Conservation (phyloP, 306 rosid genomes). For the Casuarina glauca region DNA sequence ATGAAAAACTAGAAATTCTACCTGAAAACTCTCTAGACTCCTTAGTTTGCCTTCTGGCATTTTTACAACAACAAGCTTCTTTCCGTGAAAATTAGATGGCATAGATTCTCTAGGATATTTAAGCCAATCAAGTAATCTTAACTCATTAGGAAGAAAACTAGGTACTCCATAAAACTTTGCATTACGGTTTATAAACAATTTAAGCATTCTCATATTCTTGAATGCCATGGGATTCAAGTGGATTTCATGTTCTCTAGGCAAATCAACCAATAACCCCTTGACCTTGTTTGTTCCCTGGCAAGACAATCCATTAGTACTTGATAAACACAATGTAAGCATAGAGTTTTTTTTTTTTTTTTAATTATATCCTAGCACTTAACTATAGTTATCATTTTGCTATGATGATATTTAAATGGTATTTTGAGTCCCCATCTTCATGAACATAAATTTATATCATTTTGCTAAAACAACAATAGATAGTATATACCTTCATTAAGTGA, state of each 20-base stretch:
- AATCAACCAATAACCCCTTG: slow-evolving; percentile 32
- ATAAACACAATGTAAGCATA: no score
- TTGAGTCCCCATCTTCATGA: no score
- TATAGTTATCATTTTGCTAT: no score
- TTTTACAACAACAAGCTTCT: slow-evolving; percentile 28
- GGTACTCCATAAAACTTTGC: slow-evolving; percentile 22
- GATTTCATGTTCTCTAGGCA: slow-evolving; percentile 2
- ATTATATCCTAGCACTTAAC: no score
- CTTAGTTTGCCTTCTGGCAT: slow-evolving; percentile 31
- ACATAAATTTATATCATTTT: no score
- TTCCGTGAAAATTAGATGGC: slow-evolving; percentile 33
- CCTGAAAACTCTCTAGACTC: slow-evolving; percentile 22
- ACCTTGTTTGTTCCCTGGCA: slow-evolving; percentile 16
- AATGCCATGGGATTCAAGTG: slow-evolving; percentile 26
- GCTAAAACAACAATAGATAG: no score
- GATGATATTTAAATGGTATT: no score
- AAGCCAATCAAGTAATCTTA: slow-evolving; percentile 42
- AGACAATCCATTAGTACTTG: neutral
- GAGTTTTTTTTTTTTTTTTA: no score
- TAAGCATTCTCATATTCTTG: slow-evolving; percentile 25
- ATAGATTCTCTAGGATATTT: slow-evolving; percentile 26
- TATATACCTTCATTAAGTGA: no score
- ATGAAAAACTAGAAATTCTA: neutral
- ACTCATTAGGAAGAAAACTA: slow-evolving; percentile 30
- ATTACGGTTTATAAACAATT: slow-evolving; percentile 28